These are phyloP conservation scores for Ceratocystis papillata DNA, from an alignment of 2,329 filamentous ascomycete genomes.

Conservation along the genomic window DNA sequence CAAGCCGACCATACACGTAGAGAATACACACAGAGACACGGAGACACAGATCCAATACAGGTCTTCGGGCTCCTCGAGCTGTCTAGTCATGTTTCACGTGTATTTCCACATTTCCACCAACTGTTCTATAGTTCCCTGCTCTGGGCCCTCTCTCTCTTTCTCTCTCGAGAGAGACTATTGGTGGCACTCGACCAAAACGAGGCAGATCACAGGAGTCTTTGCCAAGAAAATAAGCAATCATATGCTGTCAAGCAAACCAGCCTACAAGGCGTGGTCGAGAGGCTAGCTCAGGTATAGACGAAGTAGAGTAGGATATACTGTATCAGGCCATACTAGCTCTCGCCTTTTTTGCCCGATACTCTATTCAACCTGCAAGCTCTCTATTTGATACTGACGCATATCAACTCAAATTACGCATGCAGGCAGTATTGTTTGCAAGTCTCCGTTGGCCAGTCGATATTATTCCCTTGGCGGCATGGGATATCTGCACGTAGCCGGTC, in stretches of 20 bases:
- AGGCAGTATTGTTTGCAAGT: not conserved
- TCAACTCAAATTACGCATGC: not conserved
- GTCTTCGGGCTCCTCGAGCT: not conserved
- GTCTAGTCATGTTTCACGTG: conserved; percentile 8
- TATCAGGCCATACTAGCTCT: not conserved
- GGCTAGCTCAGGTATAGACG: not conserved
- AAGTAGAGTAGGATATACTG: not conserved
- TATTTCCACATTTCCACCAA: conserved; percentile 10
- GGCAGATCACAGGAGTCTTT: not conserved
- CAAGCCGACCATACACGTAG: not conserved
- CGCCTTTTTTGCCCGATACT: not conserved
- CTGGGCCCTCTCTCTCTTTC: not conserved
- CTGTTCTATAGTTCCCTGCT: conserved; percentile 9
- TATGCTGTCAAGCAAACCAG: no score
- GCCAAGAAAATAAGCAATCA: not conserved
- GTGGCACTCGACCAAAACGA: conserved; percentile 4
- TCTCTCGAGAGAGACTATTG: not conserved
- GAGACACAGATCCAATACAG: not conserved
- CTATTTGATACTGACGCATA: not conserved
- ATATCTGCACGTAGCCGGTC: not conserved
- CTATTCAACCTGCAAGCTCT: not conserved
- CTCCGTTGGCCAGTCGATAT: not conserved
- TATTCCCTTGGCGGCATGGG: not conserved
- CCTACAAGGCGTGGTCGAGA: not conserved
- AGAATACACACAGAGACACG: not conserved